Evolutionary conservation across 2,329 filamentous ascomycete genomes (phyloP).

Genomic region (Pezizomycotina sp.): DNA sequence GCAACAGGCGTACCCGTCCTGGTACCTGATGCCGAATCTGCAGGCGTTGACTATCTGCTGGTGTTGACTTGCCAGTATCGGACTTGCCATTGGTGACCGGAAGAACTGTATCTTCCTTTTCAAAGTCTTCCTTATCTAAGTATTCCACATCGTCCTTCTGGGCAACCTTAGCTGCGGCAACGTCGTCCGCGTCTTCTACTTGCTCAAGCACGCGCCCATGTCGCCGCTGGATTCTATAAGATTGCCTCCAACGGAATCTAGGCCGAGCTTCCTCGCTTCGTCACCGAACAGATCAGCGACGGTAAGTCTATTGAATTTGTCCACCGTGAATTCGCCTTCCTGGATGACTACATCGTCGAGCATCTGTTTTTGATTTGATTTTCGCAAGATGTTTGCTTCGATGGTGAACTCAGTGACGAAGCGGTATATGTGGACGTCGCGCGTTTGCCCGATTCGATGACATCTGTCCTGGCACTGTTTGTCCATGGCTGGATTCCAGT

Average conservation of each 20-base stretch:
- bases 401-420: conserved; percentile 88
- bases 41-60: conserved; percentile 12
- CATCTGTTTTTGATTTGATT: conserved; percentile 94
- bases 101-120: conserved; percentile 24
- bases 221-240: conserved; percentile 41
- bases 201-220: conserved; percentile 62
- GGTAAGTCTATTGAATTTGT: conserved; percentile 69
- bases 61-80: conserved; percentile 10
- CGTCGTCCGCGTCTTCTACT: conserved; percentile 84
- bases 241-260: conserved; percentile 26
- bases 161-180: conserved; percentile 68
- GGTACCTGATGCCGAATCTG: conserved; percentile 6
- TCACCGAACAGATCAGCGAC: conserved; percentile 52
- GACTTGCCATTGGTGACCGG: conserved; percentile 5
- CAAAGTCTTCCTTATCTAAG: conserved; percentile 44
- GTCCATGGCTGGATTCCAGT: conserved; percentile 99
- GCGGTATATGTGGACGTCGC: conserved; percentile 95
- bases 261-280: conserved; percentile 35
- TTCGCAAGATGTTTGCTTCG: conserved; percentile 91
- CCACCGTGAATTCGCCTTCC: conserved; percentile 92
- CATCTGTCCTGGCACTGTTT: conserved; percentile 96
- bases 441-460: conserved; percentile 91
- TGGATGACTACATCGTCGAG: conserved; percentile 97
- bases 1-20: conserved; percentile 20
- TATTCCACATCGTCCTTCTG: conserved; percentile 67